phyloP scores from a whole-genome alignment of 805 yeast species.

The Nadsonia fulvescens region DNA sequence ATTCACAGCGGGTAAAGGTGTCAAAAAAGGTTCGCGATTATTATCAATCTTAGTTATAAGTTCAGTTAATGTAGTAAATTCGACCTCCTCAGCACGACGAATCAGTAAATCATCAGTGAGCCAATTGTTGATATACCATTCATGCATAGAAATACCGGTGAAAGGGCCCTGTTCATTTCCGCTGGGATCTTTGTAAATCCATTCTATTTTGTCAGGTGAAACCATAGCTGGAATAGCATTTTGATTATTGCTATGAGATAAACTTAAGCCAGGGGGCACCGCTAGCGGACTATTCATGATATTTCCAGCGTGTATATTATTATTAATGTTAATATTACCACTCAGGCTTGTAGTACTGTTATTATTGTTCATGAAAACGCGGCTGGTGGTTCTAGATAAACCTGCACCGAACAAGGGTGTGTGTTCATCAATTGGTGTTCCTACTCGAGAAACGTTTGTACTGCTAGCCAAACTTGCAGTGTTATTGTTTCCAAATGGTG shows the following conservation, averaged over 20 bases:
- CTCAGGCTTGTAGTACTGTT: too few species aligned
- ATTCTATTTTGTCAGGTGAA: conserved; percentile 29
- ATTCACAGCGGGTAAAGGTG: conserved; percentile 20
- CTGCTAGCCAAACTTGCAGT: too few species aligned
- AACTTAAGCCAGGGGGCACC: conserved; percentile 5
- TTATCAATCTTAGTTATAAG: conserved; percentile 33
- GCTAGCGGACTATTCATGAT: conserved; percentile 3
- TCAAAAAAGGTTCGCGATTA: conserved; percentile 39
- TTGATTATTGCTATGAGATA: too few species aligned
- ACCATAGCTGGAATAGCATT: conserved; percentile 11
- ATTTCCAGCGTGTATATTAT: too few species aligned
- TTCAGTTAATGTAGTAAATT: conserved; percentile 32
- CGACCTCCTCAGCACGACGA: conserved; percentile 37
- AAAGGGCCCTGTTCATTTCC: conserved; percentile 74
- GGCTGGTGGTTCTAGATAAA: conserved; percentile 1
- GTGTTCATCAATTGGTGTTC: not conserved
- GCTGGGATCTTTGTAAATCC: conserved; percentile 59
- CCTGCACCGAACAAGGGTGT: not conserved
- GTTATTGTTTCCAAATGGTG: too few species aligned
- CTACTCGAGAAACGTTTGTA: too few species aligned
- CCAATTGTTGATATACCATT: conserved; percentile 51
- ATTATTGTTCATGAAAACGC: conserved; percentile 1
- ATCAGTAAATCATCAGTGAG: conserved; percentile 35
- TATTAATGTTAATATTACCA: too few species aligned
- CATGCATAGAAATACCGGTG: conserved; percentile 54